Base-by-base conservation (phyloP, 2,329 filamentous ascomycete species). In the Cladosporium sp. region DNA sequence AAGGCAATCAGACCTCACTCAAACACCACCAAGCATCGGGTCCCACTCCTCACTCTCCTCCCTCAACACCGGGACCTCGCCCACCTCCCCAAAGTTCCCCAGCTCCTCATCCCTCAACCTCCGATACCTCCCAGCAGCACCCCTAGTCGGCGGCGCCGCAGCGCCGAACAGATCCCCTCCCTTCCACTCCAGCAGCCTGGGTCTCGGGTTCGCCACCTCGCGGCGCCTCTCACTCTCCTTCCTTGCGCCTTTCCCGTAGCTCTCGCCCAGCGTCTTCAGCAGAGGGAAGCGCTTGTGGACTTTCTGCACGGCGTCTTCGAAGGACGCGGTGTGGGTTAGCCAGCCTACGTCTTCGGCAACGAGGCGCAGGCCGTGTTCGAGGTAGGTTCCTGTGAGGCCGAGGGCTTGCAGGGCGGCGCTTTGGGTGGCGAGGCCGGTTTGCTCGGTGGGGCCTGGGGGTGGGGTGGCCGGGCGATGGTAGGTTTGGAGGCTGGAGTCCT, bases 271-370 rank as follows among this genome's bases (percentile, higher is more conserved):
- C 30, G 28, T 39, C 28, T n/a, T 30, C 16, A 61, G 43, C 58
- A 49, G 18, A 4, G 58, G 58, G 25, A 61, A 53, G n/a, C 58
- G 25, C 30, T 14, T 14, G 5, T 13, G 21, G 13, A 51, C 21
- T 6, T n/a, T 25, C 5, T n/a, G 21, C 28, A 53, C 23, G 8
- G 43, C 58, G n/a, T 61, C 46, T 21, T 61, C 58, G 26, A 61
- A 51, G 0, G n/a, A 26, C n/a, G 21, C 21, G 18, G 58, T 61
- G 46, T 53, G 46, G 11, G 43, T 53, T 7, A 61, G 58, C 60
- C 60, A 63, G 18, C 49, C 49, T 21, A 56, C 60, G 16, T 54
- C 60, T n/a, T 43, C 49, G 16, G 49, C 60, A 4, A 30, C 60
- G 26, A 54, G 25, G 30, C 60, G 32, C 23, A 63, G 32, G 10